These are phyloP conservation scores for Suhomyces bokatorum DNA, from an alignment of 1,139 yeast genomes.

Conservation along the genomic window DNA sequence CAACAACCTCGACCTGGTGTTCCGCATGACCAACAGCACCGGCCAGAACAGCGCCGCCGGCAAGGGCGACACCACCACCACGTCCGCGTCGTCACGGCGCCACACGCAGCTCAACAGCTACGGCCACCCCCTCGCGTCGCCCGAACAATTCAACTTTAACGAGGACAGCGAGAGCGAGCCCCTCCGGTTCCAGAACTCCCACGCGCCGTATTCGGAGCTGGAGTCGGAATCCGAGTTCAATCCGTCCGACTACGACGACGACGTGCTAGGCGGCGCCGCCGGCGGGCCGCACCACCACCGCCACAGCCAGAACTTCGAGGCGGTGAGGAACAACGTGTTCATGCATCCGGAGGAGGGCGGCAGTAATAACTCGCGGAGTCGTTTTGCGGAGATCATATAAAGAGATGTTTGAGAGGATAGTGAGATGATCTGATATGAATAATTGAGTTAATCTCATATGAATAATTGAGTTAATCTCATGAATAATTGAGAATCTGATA, in stretches of 20 bases:
- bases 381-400: constrained; percentile 25
- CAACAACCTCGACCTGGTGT: constrained; percentile 46
- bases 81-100: constrained; percentile 16
- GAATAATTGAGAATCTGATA: too few species aligned
- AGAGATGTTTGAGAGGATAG: too few species aligned
- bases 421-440: too few species aligned
- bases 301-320: constrained; percentile 11
- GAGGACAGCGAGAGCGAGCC: constrained; percentile 18
- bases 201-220: constrained; percentile 8
- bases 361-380: constrained; percentile 26
- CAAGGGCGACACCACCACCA: constrained; percentile 15
- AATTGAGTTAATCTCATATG: too few species aligned
- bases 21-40: constrained; percentile 29
- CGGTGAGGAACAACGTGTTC: constrained; percentile 11
- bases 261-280: constrained; percentile 17
- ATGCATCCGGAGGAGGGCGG: constrained; percentile 16
- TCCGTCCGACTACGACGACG: constrained; percentile 24
- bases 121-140: constrained; percentile 16
- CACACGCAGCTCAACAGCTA: constrained; percentile 15
- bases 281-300: constrained; percentile 6
- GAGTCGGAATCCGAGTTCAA: constrained; percentile 19
- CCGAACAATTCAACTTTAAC: constrained; percentile 19
- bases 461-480: too few species aligned
- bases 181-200: constrained; percentile 9
- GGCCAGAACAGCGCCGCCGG: constrained; percentile 20